Conservation (phyloP, 129 eudicot genomes). For the Chrysanthemum seticuspe region DNA sequence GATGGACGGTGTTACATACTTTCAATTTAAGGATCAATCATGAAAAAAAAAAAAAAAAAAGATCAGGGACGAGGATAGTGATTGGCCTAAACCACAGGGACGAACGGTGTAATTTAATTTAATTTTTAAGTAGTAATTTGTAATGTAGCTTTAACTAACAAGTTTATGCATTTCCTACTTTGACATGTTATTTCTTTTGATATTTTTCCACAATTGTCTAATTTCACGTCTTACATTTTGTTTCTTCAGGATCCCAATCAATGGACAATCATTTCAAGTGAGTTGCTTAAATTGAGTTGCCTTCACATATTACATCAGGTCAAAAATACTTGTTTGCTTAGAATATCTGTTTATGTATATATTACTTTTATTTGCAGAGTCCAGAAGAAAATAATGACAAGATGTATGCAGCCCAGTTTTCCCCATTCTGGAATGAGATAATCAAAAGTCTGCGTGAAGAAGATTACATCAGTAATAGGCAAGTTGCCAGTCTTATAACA, state of each 20-base stretch:
- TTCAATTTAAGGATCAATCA: too few species aligned
- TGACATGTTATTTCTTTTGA: too few species aligned
- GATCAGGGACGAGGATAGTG: too few species aligned
- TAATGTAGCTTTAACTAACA: too few species aligned
- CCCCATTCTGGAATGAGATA: constrained; percentile 98
- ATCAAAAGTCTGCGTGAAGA: constrained; percentile 94
- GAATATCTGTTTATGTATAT: constrained; percentile 14
- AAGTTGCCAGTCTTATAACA: background rate
- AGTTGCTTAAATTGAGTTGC: constrained; percentile 11
- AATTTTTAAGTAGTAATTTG: too few species aligned
- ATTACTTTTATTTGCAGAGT: constrained; percentile 34
- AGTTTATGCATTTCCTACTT: too few species aligned
- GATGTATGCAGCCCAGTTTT: constrained; percentile 79
- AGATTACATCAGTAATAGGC: constrained; percentile 93
- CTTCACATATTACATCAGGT: background rate
- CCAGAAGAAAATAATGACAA: constrained; percentile 65
- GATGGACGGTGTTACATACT: too few species aligned
- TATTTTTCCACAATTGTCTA: background rate
- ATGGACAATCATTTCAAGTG: constrained; percentile 66
- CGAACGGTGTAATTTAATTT: too few species aligned
- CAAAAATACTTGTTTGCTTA: constrained; percentile 11
- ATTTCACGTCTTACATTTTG: constrained; percentile 22
- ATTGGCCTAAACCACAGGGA: too few species aligned
- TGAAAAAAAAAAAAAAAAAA: too few species aligned
- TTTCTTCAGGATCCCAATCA: constrained; percentile 62